Evolutionary conservation across 75 land plant genomes (phyloP).

Genomic region (Selaginella tamariscina): DNA sequence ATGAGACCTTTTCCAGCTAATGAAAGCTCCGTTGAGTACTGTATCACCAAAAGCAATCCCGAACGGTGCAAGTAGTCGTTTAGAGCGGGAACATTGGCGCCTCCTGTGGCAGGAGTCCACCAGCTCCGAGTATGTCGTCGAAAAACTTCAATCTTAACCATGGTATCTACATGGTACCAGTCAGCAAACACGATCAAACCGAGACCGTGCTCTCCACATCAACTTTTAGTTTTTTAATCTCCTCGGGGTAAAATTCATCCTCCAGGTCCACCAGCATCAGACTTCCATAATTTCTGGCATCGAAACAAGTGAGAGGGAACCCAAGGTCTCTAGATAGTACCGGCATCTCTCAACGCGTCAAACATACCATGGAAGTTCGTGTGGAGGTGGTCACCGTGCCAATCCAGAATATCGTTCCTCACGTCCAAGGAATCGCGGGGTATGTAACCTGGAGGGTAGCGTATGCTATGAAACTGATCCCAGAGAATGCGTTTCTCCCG

Average conservation of each 20-base stretch:
- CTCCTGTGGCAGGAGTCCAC: conserved; percentile 99
- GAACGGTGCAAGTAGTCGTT: conserved; percentile 88
- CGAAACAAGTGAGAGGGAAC: conserved; percentile 96
- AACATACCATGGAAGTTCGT: conserved; percentile 93
- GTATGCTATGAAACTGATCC: conserved; percentile 95
- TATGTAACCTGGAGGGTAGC: conserved; percentile 96
- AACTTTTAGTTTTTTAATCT: conserved; percentile 65
- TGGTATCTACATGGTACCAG: conserved; percentile 94
- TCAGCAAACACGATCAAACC: conserved; percentile 91
- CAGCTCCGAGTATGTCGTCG: conserved; percentile 96
- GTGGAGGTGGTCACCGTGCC: conserved; percentile 98
- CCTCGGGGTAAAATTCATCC: conserved; percentile 79
- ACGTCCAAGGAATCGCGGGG: conserved; percentile 97
- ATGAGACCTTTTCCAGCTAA: conserved; percentile 67
- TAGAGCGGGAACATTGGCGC: conserved; percentile 89
- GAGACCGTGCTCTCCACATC: conserved; percentile 70
- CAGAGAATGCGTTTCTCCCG: conserved; percentile 64
- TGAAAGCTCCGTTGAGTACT: conserved; percentile 76
- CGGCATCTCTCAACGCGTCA: conserved; percentile 86
- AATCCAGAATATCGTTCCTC: conserved; percentile 92
- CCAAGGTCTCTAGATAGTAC: conserved; percentile 89
- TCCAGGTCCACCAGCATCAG: conserved; percentile 92
- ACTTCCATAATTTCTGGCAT: conserved; percentile 84
- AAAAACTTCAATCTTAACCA: conserved; percentile 95
- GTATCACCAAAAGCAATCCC: conserved; percentile 96